Evolutionary conservation across 2,329 filamentous ascomycete species (phyloP).

Genomic region (Diaporthe caulivora): DNA sequence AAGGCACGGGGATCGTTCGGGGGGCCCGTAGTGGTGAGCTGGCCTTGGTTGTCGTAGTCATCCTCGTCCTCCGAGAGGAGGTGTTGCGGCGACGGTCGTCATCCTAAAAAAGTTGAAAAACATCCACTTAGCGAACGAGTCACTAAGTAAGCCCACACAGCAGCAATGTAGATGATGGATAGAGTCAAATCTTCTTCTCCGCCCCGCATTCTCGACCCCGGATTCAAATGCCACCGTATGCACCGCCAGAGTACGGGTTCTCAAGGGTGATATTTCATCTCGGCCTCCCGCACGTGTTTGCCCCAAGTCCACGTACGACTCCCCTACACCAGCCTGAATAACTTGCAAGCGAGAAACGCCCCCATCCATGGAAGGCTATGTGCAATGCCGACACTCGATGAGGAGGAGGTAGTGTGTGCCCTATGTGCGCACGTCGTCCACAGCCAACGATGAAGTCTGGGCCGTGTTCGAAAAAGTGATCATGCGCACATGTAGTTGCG

Average conservation of each 20-base stretch:
- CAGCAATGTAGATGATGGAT: slow-evolving; percentile 27
- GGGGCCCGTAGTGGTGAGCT: not conserved
- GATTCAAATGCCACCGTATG: not conserved
- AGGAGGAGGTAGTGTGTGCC: not conserved
- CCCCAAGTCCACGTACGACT: not conserved
- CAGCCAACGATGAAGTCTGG: slow-evolving; percentile 23
- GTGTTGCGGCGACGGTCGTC: not conserved
- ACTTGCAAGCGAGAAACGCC: slow-evolving; percentile 28
- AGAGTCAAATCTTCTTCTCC: slow-evolving; percentile 32
- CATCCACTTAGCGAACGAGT: slow-evolving; percentile 27
- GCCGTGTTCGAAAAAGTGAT: not conserved
- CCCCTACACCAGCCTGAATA: slow-evolving; percentile 12
- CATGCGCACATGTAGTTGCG: not conserved
- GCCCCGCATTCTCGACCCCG: slow-evolving; percentile 23
- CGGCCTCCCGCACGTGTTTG: slow-evolving; percentile 29
- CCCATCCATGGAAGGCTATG: not conserved
- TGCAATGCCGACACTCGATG: not conserved
- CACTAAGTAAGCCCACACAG: slow-evolving; percentile 17
- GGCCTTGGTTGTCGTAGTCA: not conserved
- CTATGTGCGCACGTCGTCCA: not conserved
- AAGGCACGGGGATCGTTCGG: not conserved
- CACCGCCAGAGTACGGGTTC: slow-evolving; percentile 13
- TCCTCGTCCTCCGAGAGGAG: slow-evolving; percentile 11
- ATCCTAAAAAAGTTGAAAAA: not conserved
- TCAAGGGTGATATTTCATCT: slow-evolving; percentile 31